Evolutionary conservation across 108 stramenopile genomes (phyloP).

Genomic region (Nitzschia sp.): DNA sequence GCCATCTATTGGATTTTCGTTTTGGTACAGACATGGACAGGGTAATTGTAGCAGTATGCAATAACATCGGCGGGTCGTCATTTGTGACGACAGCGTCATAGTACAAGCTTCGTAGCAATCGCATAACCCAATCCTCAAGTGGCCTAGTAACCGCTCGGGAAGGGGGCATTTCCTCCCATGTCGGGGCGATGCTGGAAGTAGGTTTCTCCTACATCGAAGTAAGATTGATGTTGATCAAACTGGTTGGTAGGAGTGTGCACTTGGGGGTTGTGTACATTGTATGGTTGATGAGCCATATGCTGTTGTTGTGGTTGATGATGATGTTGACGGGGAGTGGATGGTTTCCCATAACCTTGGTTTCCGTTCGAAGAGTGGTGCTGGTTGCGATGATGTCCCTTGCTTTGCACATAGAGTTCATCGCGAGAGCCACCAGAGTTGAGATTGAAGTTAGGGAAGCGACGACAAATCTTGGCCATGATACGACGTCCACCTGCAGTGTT

Average conservation of each 20-base stretch:
- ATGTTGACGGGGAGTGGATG: conserved; percentile 18
- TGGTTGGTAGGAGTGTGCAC: conserved; percentile 25
- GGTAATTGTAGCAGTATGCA: conserved; percentile 21
- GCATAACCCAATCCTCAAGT: neutral
- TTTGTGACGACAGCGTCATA: neutral
- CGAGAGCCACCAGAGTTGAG: conserved; percentile 46
- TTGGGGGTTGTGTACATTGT: conserved; percentile 16
- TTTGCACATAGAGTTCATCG: conserved; percentile 49
- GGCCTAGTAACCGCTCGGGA: conserved; percentile 30
- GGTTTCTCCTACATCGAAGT: conserved; percentile 34
- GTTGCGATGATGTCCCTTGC: conserved; percentile 39
- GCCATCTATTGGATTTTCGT: conserved; percentile 27
- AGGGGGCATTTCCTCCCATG: conserved; percentile 35
- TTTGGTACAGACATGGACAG: conserved; percentile 14
- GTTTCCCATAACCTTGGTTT: conserved; percentile 22
- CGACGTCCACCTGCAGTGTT: conserved; percentile 93
- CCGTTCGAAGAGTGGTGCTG: conserved; percentile 15
- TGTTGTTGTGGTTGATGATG: conserved; percentile 20
- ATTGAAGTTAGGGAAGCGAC: conserved; percentile 91
- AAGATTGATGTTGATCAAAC: conserved; percentile 36
- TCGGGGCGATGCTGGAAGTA: conserved; percentile 36
- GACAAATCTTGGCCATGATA: conserved; percentile 91
- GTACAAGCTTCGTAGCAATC: neutral
- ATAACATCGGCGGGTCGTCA: neutral
- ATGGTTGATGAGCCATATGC: conserved; percentile 18